These are phyloP conservation scores for Yamadazyma kanchanaburiensis DNA, from an alignment of 1,139 yeast genomes.

Conservation along the genomic window DNA sequence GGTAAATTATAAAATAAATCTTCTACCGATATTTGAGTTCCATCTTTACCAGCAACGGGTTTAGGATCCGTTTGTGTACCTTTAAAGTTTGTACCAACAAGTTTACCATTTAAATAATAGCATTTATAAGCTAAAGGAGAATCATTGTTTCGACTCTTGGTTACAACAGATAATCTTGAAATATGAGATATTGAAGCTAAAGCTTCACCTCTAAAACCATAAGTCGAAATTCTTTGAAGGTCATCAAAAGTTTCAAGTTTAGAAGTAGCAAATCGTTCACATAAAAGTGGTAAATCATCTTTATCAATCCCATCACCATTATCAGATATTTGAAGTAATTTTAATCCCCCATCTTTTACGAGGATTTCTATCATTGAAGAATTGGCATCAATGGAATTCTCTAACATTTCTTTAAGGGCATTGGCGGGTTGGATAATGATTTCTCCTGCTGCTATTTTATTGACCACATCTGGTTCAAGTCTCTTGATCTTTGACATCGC, in stretches of 20 bases:
- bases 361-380: conserved; percentile 47
- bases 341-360: conserved; percentile 54
- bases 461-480: conserved; percentile 69
- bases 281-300: conserved; percentile 45
- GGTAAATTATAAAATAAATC: conserved; percentile 90
- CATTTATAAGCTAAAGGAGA: conserved; percentile 71
- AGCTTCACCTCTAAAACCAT: conserved; percentile 65
- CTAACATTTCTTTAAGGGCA: conserved; percentile 55
- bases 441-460: conserved; percentile 96
- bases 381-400: conserved; percentile 52
- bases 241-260: conserved; percentile 50
- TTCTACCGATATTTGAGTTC: conserved; percentile 83
- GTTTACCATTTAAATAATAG: conserved; percentile 59
- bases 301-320: conserved; percentile 50
- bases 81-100: conserved; percentile 40
- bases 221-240: conserved; percentile 44
- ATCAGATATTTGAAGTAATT: conserved; percentile 50
- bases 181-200: conserved; percentile 60
- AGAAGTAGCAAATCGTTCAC: conserved; percentile 59
- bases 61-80: conserved; percentile 43
- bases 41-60: conserved; percentile 83
- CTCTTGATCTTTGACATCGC: no score
- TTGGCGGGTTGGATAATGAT: conserved; percentile 92
- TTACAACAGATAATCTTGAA: conserved; percentile 69
- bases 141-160: conserved; percentile 50